A percentile compares a stretch with the other conserved stretches of the same genome.
Conservation (phyloP, 352 stramenopile genomes). For the Aphanomyces invadans region DNA sequence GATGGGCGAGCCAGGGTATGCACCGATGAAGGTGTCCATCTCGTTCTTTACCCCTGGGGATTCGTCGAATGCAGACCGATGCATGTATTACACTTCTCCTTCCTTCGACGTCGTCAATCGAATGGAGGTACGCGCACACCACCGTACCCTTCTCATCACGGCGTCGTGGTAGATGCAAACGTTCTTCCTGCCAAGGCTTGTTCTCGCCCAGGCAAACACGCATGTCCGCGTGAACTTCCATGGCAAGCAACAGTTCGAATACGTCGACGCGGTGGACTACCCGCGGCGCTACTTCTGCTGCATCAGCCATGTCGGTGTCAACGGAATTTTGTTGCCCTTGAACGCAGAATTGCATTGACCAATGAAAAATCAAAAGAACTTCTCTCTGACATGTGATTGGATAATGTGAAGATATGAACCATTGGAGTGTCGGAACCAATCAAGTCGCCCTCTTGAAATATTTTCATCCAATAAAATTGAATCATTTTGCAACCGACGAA, state of each 20-base stretch:
- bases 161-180: conserved; percentile 1
- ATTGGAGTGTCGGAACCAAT: too few relatives aligned
- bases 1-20: conserved; percentile 57
- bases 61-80: conserved; percentile 26
- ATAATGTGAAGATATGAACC: not conserved
- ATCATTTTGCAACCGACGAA: too few relatives aligned
- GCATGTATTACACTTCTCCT: conserved; percentile 44
- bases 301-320: conserved; percentile 51
- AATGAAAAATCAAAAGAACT: not conserved
- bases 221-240: conserved; percentile 53
- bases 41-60: too few relatives aligned
- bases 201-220: conserved; percentile 40
- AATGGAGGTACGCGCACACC: not conserved
- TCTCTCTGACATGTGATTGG: not conserved
- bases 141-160: not conserved
- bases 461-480: too few relatives aligned
- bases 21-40: conserved; percentile 46
- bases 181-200: conserved; percentile 38
- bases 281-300: conserved; percentile 63
- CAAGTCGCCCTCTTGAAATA: too few relatives aligned
- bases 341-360: not conserved
- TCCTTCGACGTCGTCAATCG: conserved; percentile 40
- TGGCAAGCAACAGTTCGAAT: conserved; percentile 45
- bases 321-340: not conserved
- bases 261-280: conserved; percentile 25